phyloP scores from a whole-genome alignment of 305 asterid species.

The Fraxinus paxiana region DNA sequence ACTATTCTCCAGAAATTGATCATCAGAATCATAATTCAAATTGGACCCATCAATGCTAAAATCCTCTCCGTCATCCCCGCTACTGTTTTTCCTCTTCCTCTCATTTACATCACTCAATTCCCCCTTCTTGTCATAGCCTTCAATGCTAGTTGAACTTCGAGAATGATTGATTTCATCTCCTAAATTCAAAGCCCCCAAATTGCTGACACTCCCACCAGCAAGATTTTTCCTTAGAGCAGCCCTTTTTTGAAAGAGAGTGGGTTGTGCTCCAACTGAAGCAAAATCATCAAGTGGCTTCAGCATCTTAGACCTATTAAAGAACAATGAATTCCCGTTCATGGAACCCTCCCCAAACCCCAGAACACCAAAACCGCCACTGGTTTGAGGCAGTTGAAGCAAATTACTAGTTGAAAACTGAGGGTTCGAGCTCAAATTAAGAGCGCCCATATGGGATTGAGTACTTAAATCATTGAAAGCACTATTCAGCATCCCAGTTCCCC shows the following conservation, averaged over 20 bases:
- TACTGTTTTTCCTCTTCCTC: slow-evolving; percentile 45
- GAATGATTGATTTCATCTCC: slow-evolving; percentile 34
- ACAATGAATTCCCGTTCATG: slow-evolving; percentile 31
- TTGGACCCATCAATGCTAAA: slow-evolving; percentile 63
- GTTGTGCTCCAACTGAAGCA: slow-evolving; percentile 61
- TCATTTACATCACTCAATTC: slow-evolving; percentile 33
- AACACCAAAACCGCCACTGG: slow-evolving; percentile 40
- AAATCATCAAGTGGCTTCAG: slow-evolving; percentile 70
- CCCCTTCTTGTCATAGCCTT: slow-evolving; percentile 26
- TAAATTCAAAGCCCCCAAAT: slow-evolving; percentile 42
- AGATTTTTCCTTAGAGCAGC: slow-evolving; percentile 76
- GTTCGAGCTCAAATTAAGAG: slow-evolving; percentile 32
- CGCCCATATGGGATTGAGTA: slow-evolving; percentile 38
- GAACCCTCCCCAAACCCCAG: slow-evolving; percentile 38
- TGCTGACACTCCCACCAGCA: slow-evolving; percentile 27
- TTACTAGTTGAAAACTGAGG: slow-evolving; percentile 30
- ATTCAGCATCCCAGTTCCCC: slow-evolving; percentile 28
- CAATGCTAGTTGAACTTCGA: slow-evolving; percentile 14
- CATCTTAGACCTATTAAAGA: slow-evolving; percentile 52
- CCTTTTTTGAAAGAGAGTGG: slow-evolving; percentile 85
- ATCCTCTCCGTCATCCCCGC: slow-evolving; percentile 66
- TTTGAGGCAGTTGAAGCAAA: slow-evolving; percentile 40
- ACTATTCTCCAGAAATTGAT: slow-evolving; percentile 46
- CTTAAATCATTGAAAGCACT: slow-evolving; percentile 40
- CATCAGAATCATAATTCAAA: slow-evolving; percentile 73